Conservation (phyloP, 805 yeast genomes). For the Saccharomycopsis amapae region DNA sequence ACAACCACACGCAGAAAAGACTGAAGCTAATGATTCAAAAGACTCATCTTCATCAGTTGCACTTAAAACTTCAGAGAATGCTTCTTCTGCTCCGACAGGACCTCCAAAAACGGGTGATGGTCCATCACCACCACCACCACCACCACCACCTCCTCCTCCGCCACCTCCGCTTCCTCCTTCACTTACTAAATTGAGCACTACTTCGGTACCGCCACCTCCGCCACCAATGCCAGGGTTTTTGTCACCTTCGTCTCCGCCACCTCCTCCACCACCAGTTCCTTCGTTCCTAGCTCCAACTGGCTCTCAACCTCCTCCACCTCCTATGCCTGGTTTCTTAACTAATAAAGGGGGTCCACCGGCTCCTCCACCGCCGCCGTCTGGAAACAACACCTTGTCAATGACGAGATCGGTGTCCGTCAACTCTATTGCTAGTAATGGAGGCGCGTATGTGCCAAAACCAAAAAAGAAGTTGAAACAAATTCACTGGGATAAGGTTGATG, state of each 20-base stretch:
- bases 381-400: conserved; percentile 27
- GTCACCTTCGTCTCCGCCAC: conserved; percentile 24
- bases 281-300: background rate
- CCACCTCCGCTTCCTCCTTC: conserved; percentile 27
- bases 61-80: background rate
- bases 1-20: background rate
- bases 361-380: conserved; percentile 23
- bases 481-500: conserved; percentile 74
- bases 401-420: conserved; percentile 28
- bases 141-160: conserved; percentile 29
- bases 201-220: conserved; percentile 23
- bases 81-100: background rate
- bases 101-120: too few relatives aligned
- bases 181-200: conserved; percentile 15
- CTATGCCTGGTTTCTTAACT: conserved; percentile 19
- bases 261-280: conserved; percentile 25
- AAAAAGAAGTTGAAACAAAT: conserved; percentile 62
- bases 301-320: conserved; percentile 27
- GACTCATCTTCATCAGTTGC: background rate
- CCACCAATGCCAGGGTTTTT: conserved; percentile 21
- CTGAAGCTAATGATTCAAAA: too few relatives aligned
- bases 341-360: conserved; percentile 21
- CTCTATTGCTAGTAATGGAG: conserved; percentile 22
- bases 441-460: conserved; percentile 35
- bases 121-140: conserved; percentile 24